Conservation (phyloP, 441 rosid genomes). For the Erodium texanum region DNA sequence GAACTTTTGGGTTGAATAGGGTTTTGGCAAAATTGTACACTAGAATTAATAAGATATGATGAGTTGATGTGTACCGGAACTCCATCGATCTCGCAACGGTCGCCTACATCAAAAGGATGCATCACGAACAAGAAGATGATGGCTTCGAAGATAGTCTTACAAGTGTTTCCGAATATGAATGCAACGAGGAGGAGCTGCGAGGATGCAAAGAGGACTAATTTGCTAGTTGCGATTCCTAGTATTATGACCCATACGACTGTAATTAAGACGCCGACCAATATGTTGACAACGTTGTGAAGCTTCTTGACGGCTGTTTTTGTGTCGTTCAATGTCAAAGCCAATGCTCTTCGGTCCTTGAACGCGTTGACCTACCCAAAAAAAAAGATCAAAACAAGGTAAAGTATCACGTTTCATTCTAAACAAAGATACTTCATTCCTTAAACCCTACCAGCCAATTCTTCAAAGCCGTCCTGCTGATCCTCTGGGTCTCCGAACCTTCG, state of each 20-base stretch:
- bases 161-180: neutral
- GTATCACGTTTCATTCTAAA: too few species aligned
- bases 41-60: too few species aligned
- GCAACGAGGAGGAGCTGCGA: neutral
- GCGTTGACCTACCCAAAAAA: constrained; percentile 51
- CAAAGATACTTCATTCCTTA: too few species aligned
- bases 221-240: constrained; percentile 52
- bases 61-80: neutral
- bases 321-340: constrained; percentile 70
- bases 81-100: neutral
- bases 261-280: constrained; percentile 34
- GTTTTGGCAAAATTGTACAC: too few species aligned
- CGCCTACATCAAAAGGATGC: neutral
- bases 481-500: constrained; percentile 55
- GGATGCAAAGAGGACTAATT: neutral
- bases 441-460: neutral
- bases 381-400: too few species aligned
- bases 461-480: constrained; percentile 30
- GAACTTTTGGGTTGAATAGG: too few species aligned
- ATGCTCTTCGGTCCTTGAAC: constrained; percentile 76
- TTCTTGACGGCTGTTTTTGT: constrained; percentile 82
- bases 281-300: constrained; percentile 51
- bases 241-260: constrained; percentile 53
- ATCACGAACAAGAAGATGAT: neutral
- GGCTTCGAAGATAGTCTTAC: neutral